A percentile compares a stretch with the other conserved stretches of the same genome.
Conservation (phyloP, 768 basidiomycete species). For the Suillus variegatus region DNA sequence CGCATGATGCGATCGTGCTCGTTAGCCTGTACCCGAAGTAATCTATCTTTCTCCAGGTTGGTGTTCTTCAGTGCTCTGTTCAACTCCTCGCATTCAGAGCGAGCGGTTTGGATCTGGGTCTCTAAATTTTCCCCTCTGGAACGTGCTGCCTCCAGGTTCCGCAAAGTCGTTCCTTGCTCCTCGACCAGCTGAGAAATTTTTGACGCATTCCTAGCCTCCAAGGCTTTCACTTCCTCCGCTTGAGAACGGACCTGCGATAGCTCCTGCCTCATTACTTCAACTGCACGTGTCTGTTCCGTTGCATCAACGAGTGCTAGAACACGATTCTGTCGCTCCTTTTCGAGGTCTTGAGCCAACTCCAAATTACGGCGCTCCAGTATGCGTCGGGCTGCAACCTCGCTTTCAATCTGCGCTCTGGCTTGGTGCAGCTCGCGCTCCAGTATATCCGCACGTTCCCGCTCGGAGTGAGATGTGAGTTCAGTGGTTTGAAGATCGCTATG, state of each 20-base stretch:
- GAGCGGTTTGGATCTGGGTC: slow-evolving; percentile 67
- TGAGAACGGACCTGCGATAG: slow-evolving; percentile 60
- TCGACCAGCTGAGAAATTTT: slow-evolving; percentile 68
- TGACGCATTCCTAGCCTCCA: slow-evolving; percentile 63
- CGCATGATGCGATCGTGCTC: slow-evolving; percentile 69
- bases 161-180: slow-evolving; percentile 73
- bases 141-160: slow-evolving; percentile 74
- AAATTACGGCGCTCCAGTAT: slow-evolving; percentile 65
- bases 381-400: slow-evolving; percentile 58
- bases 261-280: slow-evolving; percentile 63
- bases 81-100: slow-evolving; percentile 68
- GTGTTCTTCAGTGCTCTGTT: slow-evolving; percentile 68
- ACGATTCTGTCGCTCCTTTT: slow-evolving; percentile 54
- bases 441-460: slow-evolving; percentile 53
- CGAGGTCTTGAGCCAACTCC: slow-evolving; percentile 56
- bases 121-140: slow-evolving; percentile 74
- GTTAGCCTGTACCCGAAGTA: slow-evolving; percentile 70
- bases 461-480: slow-evolving; percentile 38
- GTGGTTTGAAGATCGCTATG: slow-evolving; percentile 44
- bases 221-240: slow-evolving; percentile 64
- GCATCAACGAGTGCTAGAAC: slow-evolving; percentile 64
- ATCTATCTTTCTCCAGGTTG: slow-evolving; percentile 74
- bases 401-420: slow-evolving; percentile 62
- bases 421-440: slow-evolving; percentile 69
- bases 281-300: slow-evolving; percentile 61